Conservation (phyloP, 345 rosid species). For the Salix purpurea region DNA sequence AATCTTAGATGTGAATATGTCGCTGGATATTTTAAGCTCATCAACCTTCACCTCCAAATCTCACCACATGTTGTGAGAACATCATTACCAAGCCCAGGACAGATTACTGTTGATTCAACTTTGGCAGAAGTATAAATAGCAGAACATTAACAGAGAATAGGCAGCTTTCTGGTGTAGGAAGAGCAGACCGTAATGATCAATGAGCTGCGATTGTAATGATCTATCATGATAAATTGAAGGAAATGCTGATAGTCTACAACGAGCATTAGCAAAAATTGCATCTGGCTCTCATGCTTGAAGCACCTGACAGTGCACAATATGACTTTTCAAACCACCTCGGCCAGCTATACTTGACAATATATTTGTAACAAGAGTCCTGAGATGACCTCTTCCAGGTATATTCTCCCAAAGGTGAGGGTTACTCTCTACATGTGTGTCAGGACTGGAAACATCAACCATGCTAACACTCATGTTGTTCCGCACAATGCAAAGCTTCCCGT, state of each 20-base stretch:
- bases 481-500: conserved; percentile 80
- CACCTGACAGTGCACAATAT: conserved; percentile 90
- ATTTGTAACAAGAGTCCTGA: conserved; percentile 70
- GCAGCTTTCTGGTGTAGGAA: conserved; percentile 16
- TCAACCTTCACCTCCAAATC: conserved; percentile 2
- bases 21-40: not conserved
- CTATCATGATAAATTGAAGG: conserved; percentile 7
- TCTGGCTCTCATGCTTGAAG: conserved; percentile 72
- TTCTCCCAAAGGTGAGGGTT: conserved; percentile 86
- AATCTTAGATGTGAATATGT: not conserved
- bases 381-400: conserved; percentile 72
- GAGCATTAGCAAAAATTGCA: conserved; percentile 13
- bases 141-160: not conserved
- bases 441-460: conserved; percentile 77
- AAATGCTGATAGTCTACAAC: conserved; percentile 10
- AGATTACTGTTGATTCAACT: conserved; percentile 15
- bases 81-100: not conserved
- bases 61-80: not conserved
- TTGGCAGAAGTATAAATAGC: conserved; percentile 20
- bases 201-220: conserved; percentile 4
- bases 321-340: conserved; percentile 73
- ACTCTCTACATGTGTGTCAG: conserved; percentile 52
- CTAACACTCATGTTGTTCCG: conserved; percentile 96
- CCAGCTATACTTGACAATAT: conserved; percentile 94
- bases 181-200: conserved; percentile 18